Evolutionary conservation across 495 filamentous ascomycete genomes (phyloP).

Genomic region (Daldinia grandis): DNA sequence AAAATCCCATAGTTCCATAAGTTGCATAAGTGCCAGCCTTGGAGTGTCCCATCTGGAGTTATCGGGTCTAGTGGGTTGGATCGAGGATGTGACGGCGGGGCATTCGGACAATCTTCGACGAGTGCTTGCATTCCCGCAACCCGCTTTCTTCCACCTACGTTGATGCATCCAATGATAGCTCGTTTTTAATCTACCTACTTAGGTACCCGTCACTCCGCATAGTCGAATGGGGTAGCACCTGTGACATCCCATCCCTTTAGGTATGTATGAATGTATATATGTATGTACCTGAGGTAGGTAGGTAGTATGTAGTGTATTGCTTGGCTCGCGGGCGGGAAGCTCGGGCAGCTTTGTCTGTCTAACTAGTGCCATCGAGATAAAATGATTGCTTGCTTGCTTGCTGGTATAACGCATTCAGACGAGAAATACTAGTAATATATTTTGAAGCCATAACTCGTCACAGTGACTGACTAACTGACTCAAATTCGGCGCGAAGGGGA

Average conservation of each 20-base stretch:
- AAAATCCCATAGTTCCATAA: background rate
- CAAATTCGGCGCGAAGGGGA: background rate
- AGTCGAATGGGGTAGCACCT: constrained; percentile 28
- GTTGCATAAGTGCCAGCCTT: too few relatives aligned
- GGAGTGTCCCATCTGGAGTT: constrained; percentile 27
- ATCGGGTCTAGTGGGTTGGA: constrained; percentile 40
- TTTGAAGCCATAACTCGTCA: background rate
- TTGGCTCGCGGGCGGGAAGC: constrained; percentile 7
- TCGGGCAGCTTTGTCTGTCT: constrained; percentile 2
- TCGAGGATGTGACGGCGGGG: constrained; percentile 42
- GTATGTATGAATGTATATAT: background rate
- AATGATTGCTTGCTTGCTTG: background rate
- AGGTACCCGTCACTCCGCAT: constrained; percentile 37
- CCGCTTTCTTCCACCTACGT: constrained; percentile 27
- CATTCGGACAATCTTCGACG: constrained; percentile 40
- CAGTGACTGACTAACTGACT: background rate
- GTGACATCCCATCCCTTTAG: constrained; percentile 6
- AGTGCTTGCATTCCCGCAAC: constrained; percentile 43
- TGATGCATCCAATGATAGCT: constrained; percentile 36
- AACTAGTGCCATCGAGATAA: background rate
- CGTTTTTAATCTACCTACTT: constrained; percentile 20
- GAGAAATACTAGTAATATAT: background rate
- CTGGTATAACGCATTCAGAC: background rate
- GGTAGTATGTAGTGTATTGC: constrained; percentile 1
- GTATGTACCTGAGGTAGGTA: background rate